Evolutionary conservation across 1,284 basidiomycete species (phyloP).

Genomic region (Chalciporus piperatoides): DNA sequence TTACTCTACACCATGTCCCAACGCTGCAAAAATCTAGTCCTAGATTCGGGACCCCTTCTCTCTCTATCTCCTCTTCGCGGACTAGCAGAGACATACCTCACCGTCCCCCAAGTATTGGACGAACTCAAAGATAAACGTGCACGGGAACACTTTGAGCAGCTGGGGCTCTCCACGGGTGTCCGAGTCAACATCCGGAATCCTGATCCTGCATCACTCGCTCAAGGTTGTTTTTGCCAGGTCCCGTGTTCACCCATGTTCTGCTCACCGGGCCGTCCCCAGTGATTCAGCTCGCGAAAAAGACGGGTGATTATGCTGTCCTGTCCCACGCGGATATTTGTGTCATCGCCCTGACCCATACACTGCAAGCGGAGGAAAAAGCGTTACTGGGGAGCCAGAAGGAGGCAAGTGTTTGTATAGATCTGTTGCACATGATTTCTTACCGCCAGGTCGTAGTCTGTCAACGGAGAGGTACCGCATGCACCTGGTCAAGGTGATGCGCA

Average conservation of each 20-base stretch:
- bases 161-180: conserved; percentile 72
- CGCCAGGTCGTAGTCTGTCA: neutral
- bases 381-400: conserved; percentile 12
- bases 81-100: conserved; percentile 78
- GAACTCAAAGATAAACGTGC: conserved; percentile 88
- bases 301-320: conserved; percentile 93
- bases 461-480: conserved; percentile 29
- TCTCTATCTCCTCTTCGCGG: conserved; percentile 83
- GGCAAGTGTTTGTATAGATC: neutral
- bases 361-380: conserved; percentile 50
- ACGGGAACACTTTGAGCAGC: conserved; percentile 78
- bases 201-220: conserved; percentile 66
- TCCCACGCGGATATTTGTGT: conserved; percentile 91
- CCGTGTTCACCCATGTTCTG: conserved; percentile 7
- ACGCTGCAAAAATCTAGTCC: conserved; percentile 75
- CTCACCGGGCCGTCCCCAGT: conserved; percentile 46
- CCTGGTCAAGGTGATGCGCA: conserved; percentile 43
- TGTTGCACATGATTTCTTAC: neutral
- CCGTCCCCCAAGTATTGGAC: conserved; percentile 84
- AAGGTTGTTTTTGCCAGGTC: conserved; percentile 54
- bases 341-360: conserved; percentile 82
- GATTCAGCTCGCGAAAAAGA: conserved; percentile 90
- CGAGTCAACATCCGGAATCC: conserved; percentile 74
- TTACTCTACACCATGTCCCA: conserved; percentile 27
- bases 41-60: conserved; percentile 90